A percentile compares a stretch with the other conserved stretches of the same genome.
Conservation (phyloP, 805 yeast species). For the Wickerhamomyces queroliae region DNA sequence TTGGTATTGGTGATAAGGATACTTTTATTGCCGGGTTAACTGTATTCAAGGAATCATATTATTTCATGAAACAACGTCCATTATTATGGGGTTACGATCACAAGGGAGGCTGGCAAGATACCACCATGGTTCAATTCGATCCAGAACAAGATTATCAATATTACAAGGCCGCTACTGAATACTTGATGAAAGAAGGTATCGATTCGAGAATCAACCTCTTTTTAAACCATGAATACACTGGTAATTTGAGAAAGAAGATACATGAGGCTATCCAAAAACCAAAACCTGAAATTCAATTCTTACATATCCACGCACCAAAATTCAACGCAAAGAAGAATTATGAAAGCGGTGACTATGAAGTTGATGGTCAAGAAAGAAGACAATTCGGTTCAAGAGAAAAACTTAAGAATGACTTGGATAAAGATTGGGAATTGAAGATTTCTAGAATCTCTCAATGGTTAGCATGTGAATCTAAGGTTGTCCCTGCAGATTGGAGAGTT, state of each 20-base stretch:
- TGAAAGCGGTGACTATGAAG: constrained; percentile 14
- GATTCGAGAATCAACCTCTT: constrained; percentile 19
- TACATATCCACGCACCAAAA: constrained; percentile 24
- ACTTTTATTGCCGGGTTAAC: constrained; percentile 44
- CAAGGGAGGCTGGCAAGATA: constrained; percentile 20
- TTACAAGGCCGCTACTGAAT: constrained; percentile 15
- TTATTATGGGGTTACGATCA: constrained; percentile 19
- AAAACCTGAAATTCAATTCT: constrained; percentile 22
- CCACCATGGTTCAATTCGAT: constrained; percentile 24
- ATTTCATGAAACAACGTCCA: constrained; percentile 22
- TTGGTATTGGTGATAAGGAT: constrained; percentile 80
- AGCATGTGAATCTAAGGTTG: constrained; percentile 21
- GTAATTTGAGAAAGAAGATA: constrained; percentile 14
- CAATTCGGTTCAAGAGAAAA: constrained; percentile 22
- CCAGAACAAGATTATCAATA: constrained; percentile 22
- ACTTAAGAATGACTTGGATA: constrained; percentile 14
- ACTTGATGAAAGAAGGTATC: constrained; percentile 11
- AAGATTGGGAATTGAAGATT: constrained; percentile 22
- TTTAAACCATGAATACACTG: constrained; percentile 17
- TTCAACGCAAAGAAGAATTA: constrained; percentile 21
- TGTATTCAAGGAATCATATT: constrained; percentile 17
- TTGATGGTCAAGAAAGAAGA: constrained; percentile 21
- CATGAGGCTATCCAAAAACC: constrained; percentile 7
- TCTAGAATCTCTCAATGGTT: constrained; percentile 23
- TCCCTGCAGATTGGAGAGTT: constrained; percentile 22